Percentiles rank a stretch among this genome's conserved stretches.
Conservation (phyloP, 805 yeast species). For the Metschnikowia rubicola region DNA sequence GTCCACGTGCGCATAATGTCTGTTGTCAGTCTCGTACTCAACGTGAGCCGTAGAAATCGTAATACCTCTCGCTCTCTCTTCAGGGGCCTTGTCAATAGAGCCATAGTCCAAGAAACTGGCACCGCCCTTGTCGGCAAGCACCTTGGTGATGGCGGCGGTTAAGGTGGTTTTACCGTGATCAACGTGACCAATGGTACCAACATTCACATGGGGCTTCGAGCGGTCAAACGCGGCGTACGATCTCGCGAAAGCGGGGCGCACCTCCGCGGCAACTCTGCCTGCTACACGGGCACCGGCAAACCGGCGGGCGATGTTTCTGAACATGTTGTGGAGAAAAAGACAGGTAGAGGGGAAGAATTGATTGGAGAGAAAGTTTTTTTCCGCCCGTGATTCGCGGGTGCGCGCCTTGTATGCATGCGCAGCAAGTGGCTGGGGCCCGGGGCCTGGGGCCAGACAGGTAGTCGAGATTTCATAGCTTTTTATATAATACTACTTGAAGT, state of each 20-base stretch:
- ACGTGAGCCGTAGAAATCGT: constrained; percentile 98
- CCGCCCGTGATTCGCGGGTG: neutral
- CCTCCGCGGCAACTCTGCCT: constrained; percentile 21
- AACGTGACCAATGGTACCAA: constrained; percentile 98
- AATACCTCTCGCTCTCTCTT: constrained; percentile 99
- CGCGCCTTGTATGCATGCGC: constrained; percentile 6
- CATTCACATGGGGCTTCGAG: constrained; percentile 92
- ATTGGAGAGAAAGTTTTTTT: neutral
- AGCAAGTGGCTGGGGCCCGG: neutral
- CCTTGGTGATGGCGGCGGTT: constrained; percentile 98
- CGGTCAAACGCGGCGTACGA: constrained; percentile 79
- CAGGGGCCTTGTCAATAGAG: constrained; percentile 95
- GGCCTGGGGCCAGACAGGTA: too few species aligned
- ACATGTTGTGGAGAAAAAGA: constrained; percentile 21
- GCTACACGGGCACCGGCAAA: constrained; percentile 25
- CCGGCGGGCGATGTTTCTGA: constrained; percentile 25
- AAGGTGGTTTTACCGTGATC: constrained; percentile 98
- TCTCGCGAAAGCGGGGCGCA: constrained; percentile 33
- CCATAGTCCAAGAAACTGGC: constrained; percentile 92
- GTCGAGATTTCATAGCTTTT: too few species aligned
- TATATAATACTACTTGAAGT: too few species aligned
- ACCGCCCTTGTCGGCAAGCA: constrained; percentile 81
- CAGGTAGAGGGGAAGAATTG: neutral
- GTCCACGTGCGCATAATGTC: constrained; percentile 97
- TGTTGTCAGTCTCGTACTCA: constrained; percentile 90